A percentile compares a stretch with the other conserved stretches of the same genome.
Conservation (phyloP, 1,139 yeast species). For the Magnusiomyces ingens region DNA sequence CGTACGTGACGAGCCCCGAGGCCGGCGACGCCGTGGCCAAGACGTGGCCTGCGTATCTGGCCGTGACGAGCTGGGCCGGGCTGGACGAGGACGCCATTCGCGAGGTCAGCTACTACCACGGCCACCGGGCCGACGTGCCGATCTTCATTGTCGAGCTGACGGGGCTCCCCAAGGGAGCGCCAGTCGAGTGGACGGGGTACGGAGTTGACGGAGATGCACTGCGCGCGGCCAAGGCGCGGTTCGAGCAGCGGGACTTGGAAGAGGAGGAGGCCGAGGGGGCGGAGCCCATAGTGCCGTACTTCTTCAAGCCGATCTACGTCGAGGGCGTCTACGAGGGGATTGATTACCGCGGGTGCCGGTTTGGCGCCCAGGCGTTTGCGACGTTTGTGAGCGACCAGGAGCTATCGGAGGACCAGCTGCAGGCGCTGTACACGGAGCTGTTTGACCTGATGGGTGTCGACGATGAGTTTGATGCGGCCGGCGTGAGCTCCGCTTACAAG, state of each 20-base stretch:
- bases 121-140: slow-evolving; percentile 12
- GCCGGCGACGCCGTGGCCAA: slow-evolving; percentile 32
- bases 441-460: not conserved
- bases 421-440: no score
- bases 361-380: not conserved
- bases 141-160: slow-evolving; percentile 48
- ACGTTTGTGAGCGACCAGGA: not conserved
- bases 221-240: not conserved
- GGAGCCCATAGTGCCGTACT: not conserved
- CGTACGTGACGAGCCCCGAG: slow-evolving; percentile 43
- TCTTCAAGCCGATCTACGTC: slow-evolving; percentile 1
- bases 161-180: slow-evolving; percentile 61
- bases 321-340: not conserved
- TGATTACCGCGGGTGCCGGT: not conserved
- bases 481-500: not conserved
- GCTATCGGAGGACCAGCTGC: not conserved
- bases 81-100: slow-evolving; percentile 19
- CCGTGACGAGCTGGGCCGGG: slow-evolving; percentile 4
- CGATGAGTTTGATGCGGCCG: not conserved
- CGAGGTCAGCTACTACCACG: not conserved
- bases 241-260: slow-evolving; percentile 2
- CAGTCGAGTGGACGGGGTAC: slow-evolving; percentile 62
- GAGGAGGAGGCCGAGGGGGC: not conserved
- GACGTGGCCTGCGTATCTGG: slow-evolving; percentile 34
- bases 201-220: slow-evolving; percentile 17